Conservation (phyloP, 2,329 filamentous ascomycete species). For the Eutypa lata region DNA sequence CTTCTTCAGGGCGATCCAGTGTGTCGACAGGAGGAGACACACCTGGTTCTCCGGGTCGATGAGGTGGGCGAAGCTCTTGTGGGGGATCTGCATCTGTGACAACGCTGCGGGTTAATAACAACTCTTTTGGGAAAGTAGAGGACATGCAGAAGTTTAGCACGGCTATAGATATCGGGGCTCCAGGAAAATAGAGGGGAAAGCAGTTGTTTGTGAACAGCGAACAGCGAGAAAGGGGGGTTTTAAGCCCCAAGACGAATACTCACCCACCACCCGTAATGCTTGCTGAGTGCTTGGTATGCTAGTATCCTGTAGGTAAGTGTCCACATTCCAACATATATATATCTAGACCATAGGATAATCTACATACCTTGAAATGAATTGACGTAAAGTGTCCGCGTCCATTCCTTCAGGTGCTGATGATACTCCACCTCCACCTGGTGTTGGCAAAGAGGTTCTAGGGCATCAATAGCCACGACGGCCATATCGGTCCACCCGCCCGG, state of each 20-base stretch:
- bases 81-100: conserved; percentile 54
- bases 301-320: too few relatives aligned
- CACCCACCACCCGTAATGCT: conserved; percentile 34
- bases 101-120: not conserved
- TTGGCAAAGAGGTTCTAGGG: conserved; percentile 41
- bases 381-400: conserved; percentile 49
- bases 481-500: conserved; percentile 41
- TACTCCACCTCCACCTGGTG: conserved; percentile 44
- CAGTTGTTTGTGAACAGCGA: too few relatives aligned
- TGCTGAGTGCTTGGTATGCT: conserved; percentile 42
- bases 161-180: too few relatives aligned
- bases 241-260: conserved; percentile 1
- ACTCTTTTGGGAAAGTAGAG: not conserved
- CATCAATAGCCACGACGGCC: conserved; percentile 42
- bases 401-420: conserved; percentile 40
- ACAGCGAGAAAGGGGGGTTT: not conserved
- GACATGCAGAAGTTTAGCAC: too few relatives aligned
- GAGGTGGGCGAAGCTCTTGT: conserved; percentile 48
- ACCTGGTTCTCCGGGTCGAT: conserved; percentile 45
- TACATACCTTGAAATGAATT: conserved; percentile 51
- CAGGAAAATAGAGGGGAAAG: too few relatives aligned
- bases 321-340: too few relatives aligned
- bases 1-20: conserved; percentile 54
- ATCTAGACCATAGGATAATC: too few relatives aligned
- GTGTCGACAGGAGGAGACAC: conserved; percentile 45